Evolutionary conservation across 2,329 filamentous ascomycete species (phyloP).

Genomic region (Alternaria burnsii): DNA sequence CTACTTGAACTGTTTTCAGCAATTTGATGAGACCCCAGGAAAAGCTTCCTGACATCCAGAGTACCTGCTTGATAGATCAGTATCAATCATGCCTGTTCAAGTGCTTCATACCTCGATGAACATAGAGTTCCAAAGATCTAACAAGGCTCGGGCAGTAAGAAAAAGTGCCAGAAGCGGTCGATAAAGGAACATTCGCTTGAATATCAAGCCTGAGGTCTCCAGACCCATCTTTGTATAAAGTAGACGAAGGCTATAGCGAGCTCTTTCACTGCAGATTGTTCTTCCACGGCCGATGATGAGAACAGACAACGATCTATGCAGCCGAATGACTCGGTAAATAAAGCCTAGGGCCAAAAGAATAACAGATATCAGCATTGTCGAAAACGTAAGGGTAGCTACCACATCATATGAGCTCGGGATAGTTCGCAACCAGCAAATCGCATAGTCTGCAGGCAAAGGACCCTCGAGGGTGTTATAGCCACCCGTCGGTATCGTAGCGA

Average conservation of each 20-base stretch:
- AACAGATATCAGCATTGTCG: background rate
- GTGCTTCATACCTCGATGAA: background rate
- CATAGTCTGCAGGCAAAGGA: no score
- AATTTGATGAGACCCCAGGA: background rate
- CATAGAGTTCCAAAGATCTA: background rate
- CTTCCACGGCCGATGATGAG: background rate
- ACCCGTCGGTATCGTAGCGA: background rate
- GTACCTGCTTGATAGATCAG: background rate
- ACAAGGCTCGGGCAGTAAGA: background rate
- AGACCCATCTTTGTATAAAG: rapidly evolving
- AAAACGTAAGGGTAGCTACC: no score
- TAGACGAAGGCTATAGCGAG: background rate
- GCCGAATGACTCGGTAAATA: background rate
- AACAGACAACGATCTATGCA: background rate
- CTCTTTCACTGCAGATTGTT: background rate
- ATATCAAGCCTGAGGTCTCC: background rate
- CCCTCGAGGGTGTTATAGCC: no score
- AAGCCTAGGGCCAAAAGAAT: background rate
- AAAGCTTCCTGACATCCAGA: background rate
- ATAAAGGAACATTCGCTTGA: background rate
- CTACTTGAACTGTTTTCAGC: background rate
- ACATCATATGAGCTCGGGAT: no score
- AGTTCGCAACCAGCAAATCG: no score
- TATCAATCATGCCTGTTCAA: background rate
- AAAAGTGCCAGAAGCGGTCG: background rate